Conservation (phyloP, 768 basidiomycete genomes). For the Phylloporus scabripes region DNA sequence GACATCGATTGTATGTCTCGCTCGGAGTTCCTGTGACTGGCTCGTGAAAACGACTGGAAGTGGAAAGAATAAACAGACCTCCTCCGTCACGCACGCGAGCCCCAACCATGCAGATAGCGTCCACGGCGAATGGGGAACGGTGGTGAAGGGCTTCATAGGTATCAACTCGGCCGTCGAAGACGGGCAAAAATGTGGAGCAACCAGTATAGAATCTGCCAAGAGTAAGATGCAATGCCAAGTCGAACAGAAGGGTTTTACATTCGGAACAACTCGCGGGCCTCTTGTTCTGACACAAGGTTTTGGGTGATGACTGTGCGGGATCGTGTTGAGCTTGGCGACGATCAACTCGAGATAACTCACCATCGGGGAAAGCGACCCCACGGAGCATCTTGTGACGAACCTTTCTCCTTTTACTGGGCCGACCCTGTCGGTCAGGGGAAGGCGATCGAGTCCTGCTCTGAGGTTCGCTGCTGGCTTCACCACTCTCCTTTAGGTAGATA, state of each 20-base stretch:
- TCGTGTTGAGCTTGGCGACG: slow-evolving; percentile 1
- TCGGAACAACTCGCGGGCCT: slow-evolving; percentile 81
- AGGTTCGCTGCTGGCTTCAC: slow-evolving; percentile 63
- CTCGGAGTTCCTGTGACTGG: slow-evolving; percentile 56
- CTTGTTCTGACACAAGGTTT: slow-evolving; percentile 70
- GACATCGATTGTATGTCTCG: slow-evolving; percentile 63
- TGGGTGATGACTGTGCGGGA: slow-evolving; percentile 68
- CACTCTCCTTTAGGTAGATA: slow-evolving; percentile 53
- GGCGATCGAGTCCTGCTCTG: slow-evolving; percentile 70
- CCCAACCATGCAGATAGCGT: slow-evolving; percentile 91
- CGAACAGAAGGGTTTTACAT: slow-evolving; percentile 43
- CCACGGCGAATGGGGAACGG: slow-evolving; percentile 89
- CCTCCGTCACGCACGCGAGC: slow-evolving; percentile 88
- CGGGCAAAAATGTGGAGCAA: slow-evolving; percentile 87
- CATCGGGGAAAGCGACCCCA: slow-evolving; percentile 69
- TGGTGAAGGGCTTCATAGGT: slow-evolving; percentile 82
- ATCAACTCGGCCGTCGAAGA: slow-evolving; percentile 79
- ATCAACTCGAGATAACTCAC: slow-evolving; percentile 33
- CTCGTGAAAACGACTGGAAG: slow-evolving; percentile 4
- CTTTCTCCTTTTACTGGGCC: slow-evolving; percentile 70
- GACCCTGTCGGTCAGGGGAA: slow-evolving; percentile 62
- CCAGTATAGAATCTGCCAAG: slow-evolving; percentile 76
- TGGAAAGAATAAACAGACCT: slow-evolving; percentile 40
- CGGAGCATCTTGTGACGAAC: slow-evolving; percentile 56
- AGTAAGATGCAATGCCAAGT: slow-evolving; percentile 11